phyloP scores from a whole-genome alignment of 768 basidiomycete species.

The Lactarius tabidus region DNA sequence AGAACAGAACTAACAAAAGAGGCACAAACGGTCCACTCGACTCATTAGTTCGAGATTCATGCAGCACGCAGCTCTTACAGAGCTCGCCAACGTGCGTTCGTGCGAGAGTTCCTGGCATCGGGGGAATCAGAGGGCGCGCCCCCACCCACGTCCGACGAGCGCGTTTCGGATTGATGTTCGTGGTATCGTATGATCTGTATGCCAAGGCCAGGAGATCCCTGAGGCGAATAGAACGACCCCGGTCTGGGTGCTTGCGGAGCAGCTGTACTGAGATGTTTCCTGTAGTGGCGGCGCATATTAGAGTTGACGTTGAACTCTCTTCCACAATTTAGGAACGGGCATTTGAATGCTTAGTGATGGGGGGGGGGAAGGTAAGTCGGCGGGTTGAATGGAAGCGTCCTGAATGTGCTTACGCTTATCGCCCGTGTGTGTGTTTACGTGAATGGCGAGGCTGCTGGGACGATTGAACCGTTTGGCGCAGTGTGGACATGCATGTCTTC shows the following conservation, averaged over 20 bases:
- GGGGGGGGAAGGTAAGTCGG: conserved; percentile 16
- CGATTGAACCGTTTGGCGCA: conserved; percentile 66
- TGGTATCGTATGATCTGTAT: conserved; percentile 26
- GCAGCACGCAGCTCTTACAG: conserved; percentile 10
- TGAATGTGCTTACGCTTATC: conserved; percentile 50
- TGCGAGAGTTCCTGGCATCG: conserved; percentile 11
- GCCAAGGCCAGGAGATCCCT: conserved; percentile 12
- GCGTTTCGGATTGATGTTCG: conserved; percentile 13
- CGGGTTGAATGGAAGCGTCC: not conserved
- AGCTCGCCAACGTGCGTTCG: conserved; percentile 18
- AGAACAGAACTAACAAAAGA: conserved; percentile 24
- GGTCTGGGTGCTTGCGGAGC: conserved; percentile 18
- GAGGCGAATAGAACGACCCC: conserved; percentile 15
- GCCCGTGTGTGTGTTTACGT: conserved; percentile 66
- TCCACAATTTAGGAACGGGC: conserved; percentile 69
- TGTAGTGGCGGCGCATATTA: conserved; percentile 78
- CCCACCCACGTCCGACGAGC: conserved; percentile 2
- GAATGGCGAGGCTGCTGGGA: conserved; percentile 62
- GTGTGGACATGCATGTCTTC: conserved; percentile 37
- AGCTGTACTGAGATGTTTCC: conserved; percentile 48
- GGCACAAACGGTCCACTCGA: conserved; percentile 23
- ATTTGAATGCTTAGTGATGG: conserved; percentile 55
- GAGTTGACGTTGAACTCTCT: conserved; percentile 81
- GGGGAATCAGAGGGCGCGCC: conserved; percentile 5
- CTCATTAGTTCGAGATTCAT: conserved; percentile 18